Evolutionary conservation across 2,329 filamentous ascomycete species (phyloP).

Genomic region (Aspergillus sclerotialis): DNA sequence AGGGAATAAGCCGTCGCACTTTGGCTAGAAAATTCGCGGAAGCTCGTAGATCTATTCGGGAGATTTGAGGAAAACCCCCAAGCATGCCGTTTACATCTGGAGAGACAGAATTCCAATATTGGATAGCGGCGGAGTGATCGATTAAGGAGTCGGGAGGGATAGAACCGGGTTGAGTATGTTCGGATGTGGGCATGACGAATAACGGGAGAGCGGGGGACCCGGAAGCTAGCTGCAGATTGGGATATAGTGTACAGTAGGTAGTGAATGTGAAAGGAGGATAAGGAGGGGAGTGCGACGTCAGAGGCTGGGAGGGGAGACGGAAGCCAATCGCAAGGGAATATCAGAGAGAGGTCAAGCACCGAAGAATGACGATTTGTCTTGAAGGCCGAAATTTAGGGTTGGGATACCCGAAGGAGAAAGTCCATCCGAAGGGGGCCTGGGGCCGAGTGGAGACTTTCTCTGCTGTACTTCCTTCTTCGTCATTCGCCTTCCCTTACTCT

Average conservation of each 20-base stretch:
- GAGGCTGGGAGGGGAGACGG: neutral
- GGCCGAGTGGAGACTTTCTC: too few relatives aligned
- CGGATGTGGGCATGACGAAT: neutral
- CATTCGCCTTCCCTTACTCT: constrained; percentile 5
- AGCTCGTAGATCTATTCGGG: constrained; percentile 62
- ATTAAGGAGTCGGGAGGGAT: constrained; percentile 13
- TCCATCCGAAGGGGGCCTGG: constrained; percentile 25
- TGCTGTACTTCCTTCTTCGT: constrained; percentile 1
- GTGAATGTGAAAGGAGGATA: too few relatives aligned
- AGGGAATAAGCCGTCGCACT: constrained; percentile 37
- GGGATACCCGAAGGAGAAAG: constrained; percentile 22
- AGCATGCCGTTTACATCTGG: constrained; percentile 49
- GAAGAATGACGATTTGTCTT: constrained; percentile 6
- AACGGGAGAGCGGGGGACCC: neutral
- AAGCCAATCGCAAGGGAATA: neutral
- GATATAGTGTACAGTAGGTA: too few relatives aligned
- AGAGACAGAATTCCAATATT: constrained; percentile 28
- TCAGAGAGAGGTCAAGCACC: neutral
- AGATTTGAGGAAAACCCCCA: constrained; percentile 60
- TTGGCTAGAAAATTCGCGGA: constrained; percentile 62
- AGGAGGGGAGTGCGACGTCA: too few relatives aligned
- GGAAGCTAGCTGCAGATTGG: neutral
- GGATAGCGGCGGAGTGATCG: constrained; percentile 27
- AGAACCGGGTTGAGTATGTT: neutral
- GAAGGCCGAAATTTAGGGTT: neutral